Base-by-base conservation (phyloP, 768 basidiomycete genomes). In the Pisolithus tinctorius region DNA sequence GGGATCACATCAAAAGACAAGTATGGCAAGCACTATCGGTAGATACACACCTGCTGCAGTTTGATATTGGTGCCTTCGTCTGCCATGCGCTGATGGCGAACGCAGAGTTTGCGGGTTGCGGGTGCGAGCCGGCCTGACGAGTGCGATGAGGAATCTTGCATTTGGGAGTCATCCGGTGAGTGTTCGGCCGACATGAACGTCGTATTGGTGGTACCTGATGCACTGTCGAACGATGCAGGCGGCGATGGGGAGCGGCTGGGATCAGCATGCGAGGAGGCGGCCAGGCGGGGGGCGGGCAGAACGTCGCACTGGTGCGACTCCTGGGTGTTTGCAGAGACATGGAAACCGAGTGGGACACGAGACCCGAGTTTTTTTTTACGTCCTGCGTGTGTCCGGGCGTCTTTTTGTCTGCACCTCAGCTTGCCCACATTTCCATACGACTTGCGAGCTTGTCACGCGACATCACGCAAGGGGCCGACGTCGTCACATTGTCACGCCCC, bases 31-130 rank as follows among this genome's bases (percentile, higher is more conserved):
- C 0, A 6, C 0, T 29, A 4, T n/a, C n/a, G 3, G 26, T 31
- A 39, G 52, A 51, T 23, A 23, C 29, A 69, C 55, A 91, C 94
- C 75, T 86, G 83, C 68, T 97, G 95, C 6, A 98, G 77, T 72
- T 86, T 93, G 54, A 90, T 72, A 66, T 89, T 96, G 23, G 88
- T 93, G 13, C 91, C 91, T 69, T 95, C 84, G 72, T 98, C 93
- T 5, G 95, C 95, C 84, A 95, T 98, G 44, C 94, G 79, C 71
- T 94, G 90, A 69, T 98, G 95, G 30, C 94, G 72, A 5, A 93
- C 84, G 64, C 94, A 97, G 16, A 96, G 78, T 71, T 92, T 95
- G 44, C 89, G 75, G 2, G 77, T 68, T n/a, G 72, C 71, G 10
- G 72, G 58, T 14, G 72, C 71, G 10, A 71, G 58, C 0, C 69